Conservation (phyloP, 2,329 filamentous ascomycete species). For the Sarocladium brachiariae region DNA sequence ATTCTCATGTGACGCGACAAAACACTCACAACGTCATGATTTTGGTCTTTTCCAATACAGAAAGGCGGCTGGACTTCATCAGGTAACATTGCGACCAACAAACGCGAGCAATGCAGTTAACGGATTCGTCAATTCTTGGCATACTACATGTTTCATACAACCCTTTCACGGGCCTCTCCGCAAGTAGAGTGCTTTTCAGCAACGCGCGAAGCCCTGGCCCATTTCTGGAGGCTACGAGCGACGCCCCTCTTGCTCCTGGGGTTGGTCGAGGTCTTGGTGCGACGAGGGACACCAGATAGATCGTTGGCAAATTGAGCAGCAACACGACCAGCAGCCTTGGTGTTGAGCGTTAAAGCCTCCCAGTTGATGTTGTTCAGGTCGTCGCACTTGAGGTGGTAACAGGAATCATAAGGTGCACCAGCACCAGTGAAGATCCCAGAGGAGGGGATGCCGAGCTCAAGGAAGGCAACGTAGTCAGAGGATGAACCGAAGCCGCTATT, state of each 20-base stretch:
- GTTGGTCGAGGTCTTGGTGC: conserved; percentile 17
- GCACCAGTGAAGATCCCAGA: conserved; percentile 35
- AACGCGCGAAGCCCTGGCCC: conserved; percentile 8
- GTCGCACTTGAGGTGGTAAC: conserved; percentile 29
- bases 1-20: too few species aligned
- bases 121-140: too few species aligned
- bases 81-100: too few species aligned
- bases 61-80: too few species aligned
- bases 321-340: conserved; percentile 37
- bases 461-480: conserved; percentile 35
- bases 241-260: conserved; percentile 14
- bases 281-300: conserved; percentile 18
- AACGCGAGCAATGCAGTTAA: too few species aligned
- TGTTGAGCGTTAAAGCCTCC: conserved; percentile 25
- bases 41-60: too few species aligned
- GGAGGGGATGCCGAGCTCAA: conserved; percentile 31
- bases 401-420: conserved; percentile 20
- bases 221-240: conserved; percentile 12
- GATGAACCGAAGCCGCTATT: conserved; percentile 28
- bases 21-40: too few species aligned
- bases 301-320: conserved; percentile 29
- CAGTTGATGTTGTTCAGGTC: conserved; percentile 27
- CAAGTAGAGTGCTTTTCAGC: conserved; percentile 11
- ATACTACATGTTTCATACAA: background rate
- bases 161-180: conserved; percentile 1